Evolutionary conservation across 257 asterid species (phyloP).

Genomic region (Cinchona pubescens): DNA sequence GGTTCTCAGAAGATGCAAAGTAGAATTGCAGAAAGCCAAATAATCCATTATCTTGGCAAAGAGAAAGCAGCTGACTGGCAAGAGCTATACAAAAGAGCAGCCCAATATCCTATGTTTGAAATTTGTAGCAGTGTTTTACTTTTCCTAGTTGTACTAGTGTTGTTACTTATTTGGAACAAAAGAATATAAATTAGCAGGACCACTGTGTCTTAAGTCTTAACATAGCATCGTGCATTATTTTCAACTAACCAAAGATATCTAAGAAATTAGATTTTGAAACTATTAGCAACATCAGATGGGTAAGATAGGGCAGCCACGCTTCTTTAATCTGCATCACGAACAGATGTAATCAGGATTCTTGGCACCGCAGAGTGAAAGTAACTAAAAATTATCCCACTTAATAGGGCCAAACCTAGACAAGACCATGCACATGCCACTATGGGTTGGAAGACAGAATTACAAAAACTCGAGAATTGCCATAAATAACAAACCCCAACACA

Average conservation of each 20-base stretch:
- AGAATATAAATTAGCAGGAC: not conserved
- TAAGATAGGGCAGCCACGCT: too few species aligned
- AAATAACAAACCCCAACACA: not conserved
- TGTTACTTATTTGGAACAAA: not conserved
- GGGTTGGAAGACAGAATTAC: not conserved
- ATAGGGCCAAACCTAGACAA: not conserved
- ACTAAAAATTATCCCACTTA: not conserved
- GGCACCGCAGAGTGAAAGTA: not conserved
- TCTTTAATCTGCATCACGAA: too few species aligned
- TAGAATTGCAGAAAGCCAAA: not conserved
- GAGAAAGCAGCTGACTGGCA: not conserved
- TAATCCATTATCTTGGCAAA: not conserved
- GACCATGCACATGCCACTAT: not conserved
- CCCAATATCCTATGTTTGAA: not conserved
- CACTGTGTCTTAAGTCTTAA: not conserved
- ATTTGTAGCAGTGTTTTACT: not conserved
- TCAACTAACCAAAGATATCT: not conserved
- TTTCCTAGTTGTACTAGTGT: not conserved
- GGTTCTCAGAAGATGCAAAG: not conserved
- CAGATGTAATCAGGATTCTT: too few species aligned
- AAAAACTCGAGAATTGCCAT: not conserved
- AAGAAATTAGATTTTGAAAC: too few species aligned
- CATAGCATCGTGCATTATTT: not conserved
- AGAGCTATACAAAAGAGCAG: not conserved
- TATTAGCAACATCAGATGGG: too few species aligned